Conservation (phyloP, 306 rosid species). For the Trifolium pratense region DNA sequence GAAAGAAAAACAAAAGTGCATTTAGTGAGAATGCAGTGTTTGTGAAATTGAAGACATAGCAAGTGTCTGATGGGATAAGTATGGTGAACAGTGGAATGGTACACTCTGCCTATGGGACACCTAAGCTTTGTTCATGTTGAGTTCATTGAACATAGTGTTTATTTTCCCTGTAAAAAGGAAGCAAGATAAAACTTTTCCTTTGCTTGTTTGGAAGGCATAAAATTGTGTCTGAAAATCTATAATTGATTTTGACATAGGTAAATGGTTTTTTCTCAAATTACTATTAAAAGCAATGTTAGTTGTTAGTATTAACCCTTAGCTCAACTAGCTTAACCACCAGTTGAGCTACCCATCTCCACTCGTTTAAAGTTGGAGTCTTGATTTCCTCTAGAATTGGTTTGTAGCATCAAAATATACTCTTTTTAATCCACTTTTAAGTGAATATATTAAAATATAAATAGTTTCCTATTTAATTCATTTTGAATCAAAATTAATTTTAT, state of each 20-base stretch:
- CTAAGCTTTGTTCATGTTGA: slow-evolving; percentile 4
- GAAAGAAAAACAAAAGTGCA: slow-evolving; percentile 9
- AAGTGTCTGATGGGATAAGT: slow-evolving; percentile 38
- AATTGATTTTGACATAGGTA: background rate
- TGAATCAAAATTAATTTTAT: background rate
- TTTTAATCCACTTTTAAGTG: background rate
- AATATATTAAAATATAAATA: background rate
- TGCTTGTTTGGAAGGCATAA: background rate
- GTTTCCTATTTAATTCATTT: background rate
- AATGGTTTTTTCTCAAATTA: too few species aligned
- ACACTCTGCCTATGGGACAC: slow-evolving; percentile 15
- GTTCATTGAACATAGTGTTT: slow-evolving; percentile 44
- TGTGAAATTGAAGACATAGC: slow-evolving; percentile 39
- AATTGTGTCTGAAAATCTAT: background rate
- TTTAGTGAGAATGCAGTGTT: slow-evolving; percentile 26
- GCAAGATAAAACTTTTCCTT: slow-evolving; percentile 1
- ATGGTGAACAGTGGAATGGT: background rate
- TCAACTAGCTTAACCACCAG: too few species aligned
- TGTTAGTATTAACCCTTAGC: too few species aligned
- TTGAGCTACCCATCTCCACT: too few species aligned
- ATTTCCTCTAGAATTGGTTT: background rate
- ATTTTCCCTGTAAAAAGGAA: slow-evolving; percentile 11
- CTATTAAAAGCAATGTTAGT: too few species aligned
- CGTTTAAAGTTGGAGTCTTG: background rate
- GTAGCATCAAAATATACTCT: background rate